A percentile compares a stretch with the other conserved stretches of the same genome.
Conservation (phyloP, 2,329 filamentous ascomycete genomes). For the Fusarium musae region DNA sequence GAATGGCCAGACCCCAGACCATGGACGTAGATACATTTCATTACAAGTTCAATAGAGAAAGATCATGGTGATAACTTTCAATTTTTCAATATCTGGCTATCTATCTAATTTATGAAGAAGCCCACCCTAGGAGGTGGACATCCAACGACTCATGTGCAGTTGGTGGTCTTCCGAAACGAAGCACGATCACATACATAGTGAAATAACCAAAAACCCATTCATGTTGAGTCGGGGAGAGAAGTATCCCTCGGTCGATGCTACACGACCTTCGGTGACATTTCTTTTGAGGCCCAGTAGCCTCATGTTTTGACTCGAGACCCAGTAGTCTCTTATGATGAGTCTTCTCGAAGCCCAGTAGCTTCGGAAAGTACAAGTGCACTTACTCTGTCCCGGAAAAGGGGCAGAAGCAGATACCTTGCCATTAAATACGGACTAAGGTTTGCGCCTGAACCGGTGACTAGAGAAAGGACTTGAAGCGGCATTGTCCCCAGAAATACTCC, state of each 20-base stretch:
- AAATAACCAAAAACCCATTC: slow-evolving; percentile 33
- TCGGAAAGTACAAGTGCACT: slow-evolving; percentile 23
- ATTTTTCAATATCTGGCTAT: slow-evolving; percentile 25
- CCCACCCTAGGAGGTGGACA: slow-evolving; percentile 34
- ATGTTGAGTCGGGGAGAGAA: slow-evolving; percentile 17
- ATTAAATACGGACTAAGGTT: background rate
- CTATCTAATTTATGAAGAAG: slow-evolving; percentile 17
- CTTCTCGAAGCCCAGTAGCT: slow-evolving; percentile 34
- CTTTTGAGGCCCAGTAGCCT: slow-evolving; percentile 23
- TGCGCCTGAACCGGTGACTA: slow-evolving; percentile 11
- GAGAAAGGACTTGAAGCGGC: slow-evolving; percentile 13
- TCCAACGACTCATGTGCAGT: slow-evolving; percentile 35
- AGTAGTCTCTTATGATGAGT: slow-evolving; percentile 23
- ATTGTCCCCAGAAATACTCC: background rate
- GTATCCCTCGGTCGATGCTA: slow-evolving; percentile 20
- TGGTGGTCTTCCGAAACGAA: slow-evolving; percentile 39
- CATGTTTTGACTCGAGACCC: slow-evolving; percentile 15
- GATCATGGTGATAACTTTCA: slow-evolving; percentile 9
- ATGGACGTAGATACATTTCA: background rate
- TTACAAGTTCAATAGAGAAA: background rate
- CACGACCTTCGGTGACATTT: slow-evolving; percentile 4
- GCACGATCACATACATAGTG: slow-evolving; percentile 21
- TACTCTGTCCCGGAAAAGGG: slow-evolving; percentile 5
- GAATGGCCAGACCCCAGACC: background rate
- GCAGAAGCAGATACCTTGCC: slow-evolving; percentile 7